Evolutionary conservation across 176 grass and related monocot genomes (phyloP), one percentile per base, ranked within the genome.

Genomic region (Paspalum vaginatum): DNA sequence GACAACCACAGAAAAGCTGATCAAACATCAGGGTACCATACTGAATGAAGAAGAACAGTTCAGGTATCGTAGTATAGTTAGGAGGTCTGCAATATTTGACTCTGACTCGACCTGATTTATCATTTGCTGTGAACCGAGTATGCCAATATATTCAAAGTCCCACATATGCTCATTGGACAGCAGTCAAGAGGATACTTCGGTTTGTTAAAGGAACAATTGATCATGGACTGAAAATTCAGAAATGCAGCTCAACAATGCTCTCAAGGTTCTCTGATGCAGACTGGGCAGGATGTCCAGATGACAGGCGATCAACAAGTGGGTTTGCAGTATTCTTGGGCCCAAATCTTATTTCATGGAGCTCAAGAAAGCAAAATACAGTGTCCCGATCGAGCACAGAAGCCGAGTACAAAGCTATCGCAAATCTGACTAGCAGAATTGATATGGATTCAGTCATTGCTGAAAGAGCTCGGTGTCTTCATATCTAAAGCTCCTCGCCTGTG

Each of bases 21-120:
- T 1, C 2, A 43, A 10, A 10, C 6, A 67, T 17, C 18, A 42
- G 0, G 62, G 37, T 0, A 9, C 0, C 0, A 0, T 1, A 10
- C 1, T 65, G 2, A 3, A 1, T 0, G 38, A 9, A 15, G 22
- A 20, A 9, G 40, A 67, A 2, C 18, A 44, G 6, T 67, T 67
- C 16, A 44, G 4, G 3, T 67, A 44, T 7, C 10, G 64, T 11
- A 67, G 64, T 8, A 44, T 44, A 5, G 9, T 67, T 7, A 37
- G 64, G 1, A 40, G 40, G 0, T 5, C n/a, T 67, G 1, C 40
- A 67, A 8, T 67, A 67, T 2, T 2, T 67, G 7, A 67, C 64
- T 6, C 4, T 67, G 3, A 65, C 62, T 0, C 2, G 38, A 6
- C 16, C 62, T 9, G 37, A 65, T 42, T 1, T 65, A 5, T 17